phyloP scores from a whole-genome alignment of 768 basidiomycete species.

The Suillus variegatus region DNA sequence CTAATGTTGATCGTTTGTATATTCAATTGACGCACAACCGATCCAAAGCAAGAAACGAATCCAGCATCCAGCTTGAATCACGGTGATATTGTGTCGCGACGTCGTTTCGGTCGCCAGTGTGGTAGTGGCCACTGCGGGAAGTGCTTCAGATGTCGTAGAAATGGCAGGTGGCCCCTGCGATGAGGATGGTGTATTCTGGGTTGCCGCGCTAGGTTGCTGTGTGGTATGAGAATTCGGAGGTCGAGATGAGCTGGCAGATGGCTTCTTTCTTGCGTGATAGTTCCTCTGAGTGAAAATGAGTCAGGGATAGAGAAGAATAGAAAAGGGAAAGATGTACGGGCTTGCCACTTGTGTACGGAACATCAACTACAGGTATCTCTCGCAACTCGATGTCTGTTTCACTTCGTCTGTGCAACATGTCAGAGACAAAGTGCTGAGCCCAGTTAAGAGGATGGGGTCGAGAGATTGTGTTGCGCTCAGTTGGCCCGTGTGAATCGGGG shows the following conservation, averaged over 20 bases:
- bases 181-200: background rate
- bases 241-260: background rate
- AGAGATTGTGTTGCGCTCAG: background rate
- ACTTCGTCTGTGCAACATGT: background rate
- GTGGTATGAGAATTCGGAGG: background rate
- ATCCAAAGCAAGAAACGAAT: background rate
- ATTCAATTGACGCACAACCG: no score
- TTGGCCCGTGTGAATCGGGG: background rate
- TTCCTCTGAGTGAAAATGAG: background rate
- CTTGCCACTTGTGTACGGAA: background rate
- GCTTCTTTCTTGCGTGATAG: background rate
- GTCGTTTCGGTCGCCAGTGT: background rate
- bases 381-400: background rate
- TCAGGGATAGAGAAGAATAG: background rate
- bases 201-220: background rate
- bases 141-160: background rate
- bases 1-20: background rate
- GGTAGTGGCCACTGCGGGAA: background rate
- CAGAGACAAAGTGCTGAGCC: background rate
- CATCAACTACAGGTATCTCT: background rate
- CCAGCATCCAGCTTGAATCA: background rate
- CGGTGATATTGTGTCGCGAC: background rate
- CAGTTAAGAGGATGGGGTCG: background rate
- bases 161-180: background rate
- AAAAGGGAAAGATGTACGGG: background rate